Base-by-base conservation (phyloP, 1,284 basidiomycete genomes). In the Naganishia sp. region DNA sequence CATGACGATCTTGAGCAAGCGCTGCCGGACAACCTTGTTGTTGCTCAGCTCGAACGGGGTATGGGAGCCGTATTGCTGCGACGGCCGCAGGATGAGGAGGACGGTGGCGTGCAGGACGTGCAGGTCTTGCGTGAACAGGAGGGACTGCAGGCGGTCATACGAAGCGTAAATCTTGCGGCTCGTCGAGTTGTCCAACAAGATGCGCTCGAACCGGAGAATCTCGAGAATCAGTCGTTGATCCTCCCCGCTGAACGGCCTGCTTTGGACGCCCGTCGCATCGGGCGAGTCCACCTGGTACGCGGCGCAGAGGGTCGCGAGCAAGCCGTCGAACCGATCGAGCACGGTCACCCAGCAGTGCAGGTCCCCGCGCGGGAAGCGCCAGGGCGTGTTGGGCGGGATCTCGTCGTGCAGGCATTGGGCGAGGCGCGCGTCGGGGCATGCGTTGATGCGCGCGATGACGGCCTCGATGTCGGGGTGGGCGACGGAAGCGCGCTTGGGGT, bases 351-450 rank as follows among this genome's bases (percentile, higher is more conserved):
- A 99, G 66, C 91, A 89, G 81, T 97, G 93, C 68, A 99, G 85
- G 83, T 99, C 96, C 66, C 94, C 95, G 70, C 96, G 86, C 33
- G 94, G 92, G 89, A 92, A 99, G 79, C 86, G 88, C 96, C 96
- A 99, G 64, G 59, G 21, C 76, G 69, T 16, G 55, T 67, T 54
- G n/a, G 50, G 60, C 28, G 66, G 66, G 28, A 67, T 18, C 43
- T 63, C 44, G 5, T 52, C 31, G 9, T 33, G 57, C 1, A 66
- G 18, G 9, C 61, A 44, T 18, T 21, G 18, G 28, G 57, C 52
- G 28, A 68, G 64, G 15, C 57, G 53, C 9, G 64, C 21, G 21
- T 48, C 50, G 28, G 65, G 52, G 48, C 65, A 66, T 33, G 65
- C 65, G 15, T 18, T 46, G 36, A 66, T 61, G 50, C 65, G 65